Evolutionary conservation across 2,329 filamentous ascomycete species (phyloP).

Genomic region (Lithohypha guttulata): DNA sequence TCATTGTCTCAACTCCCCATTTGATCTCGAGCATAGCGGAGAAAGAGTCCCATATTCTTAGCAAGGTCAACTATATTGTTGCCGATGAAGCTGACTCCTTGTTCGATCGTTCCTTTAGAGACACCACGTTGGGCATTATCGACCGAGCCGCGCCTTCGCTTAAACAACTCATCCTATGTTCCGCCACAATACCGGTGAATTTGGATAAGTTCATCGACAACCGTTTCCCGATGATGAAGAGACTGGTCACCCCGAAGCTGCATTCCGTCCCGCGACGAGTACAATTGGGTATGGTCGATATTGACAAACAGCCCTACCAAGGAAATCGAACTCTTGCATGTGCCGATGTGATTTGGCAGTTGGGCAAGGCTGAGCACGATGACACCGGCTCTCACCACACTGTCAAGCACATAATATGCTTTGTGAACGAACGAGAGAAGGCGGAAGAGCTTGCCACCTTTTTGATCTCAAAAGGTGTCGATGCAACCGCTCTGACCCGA

Average conservation of each 20-base stretch:
- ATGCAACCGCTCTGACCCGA: constrained; percentile 72
- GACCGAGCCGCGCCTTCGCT: constrained; percentile 72
- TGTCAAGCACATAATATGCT: constrained; percentile 80
- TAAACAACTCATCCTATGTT: constrained; percentile 82
- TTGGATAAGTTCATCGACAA: constrained; percentile 75
- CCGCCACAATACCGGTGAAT: constrained; percentile 84
- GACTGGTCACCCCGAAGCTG: constrained; percentile 87
- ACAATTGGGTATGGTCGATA: constrained; percentile 85
- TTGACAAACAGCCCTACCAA: constrained; percentile 81
- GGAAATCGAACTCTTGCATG: constrained; percentile 90
- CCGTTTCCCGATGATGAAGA: constrained; percentile 69
- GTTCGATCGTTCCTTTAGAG: constrained; percentile 82
- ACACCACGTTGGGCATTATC: constrained; percentile 70
- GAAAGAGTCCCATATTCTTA: constrained; percentile 81
- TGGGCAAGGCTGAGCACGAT: constrained; percentile 66
- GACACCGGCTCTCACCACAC: constrained; percentile 37
- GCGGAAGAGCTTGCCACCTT: constrained; percentile 71
- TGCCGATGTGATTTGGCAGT: constrained; percentile 87
- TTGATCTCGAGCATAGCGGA: constrained; percentile 79
- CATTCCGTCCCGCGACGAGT: constrained; percentile 93
- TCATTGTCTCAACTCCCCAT: constrained; percentile 81
- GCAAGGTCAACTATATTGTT: constrained; percentile 78
- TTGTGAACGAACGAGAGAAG: constrained; percentile 91
- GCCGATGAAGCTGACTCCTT: constrained; percentile 95
- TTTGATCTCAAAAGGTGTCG: constrained; percentile 73